Evolutionary conservation across 2,329 filamentous ascomycete species (phyloP), one percentile per base, ranked within the genome.

Genomic region (Cordyceps militaris): DNA sequence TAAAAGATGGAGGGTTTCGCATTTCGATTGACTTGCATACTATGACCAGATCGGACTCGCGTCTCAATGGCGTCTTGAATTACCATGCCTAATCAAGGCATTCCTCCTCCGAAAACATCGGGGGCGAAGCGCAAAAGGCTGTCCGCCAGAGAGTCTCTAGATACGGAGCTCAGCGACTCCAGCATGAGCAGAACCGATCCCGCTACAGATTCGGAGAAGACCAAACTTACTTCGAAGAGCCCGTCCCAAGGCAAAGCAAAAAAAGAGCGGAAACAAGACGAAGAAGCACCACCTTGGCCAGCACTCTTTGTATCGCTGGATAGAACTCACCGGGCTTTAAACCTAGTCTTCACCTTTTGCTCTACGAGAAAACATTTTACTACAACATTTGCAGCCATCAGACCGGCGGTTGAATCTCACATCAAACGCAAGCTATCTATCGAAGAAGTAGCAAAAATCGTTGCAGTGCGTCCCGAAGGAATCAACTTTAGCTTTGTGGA

Each of bases 341-440:
- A 96, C 65, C 75, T 97, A 1, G 91, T 97, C 1, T 96, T 91
- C 66, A 97, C 94, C 0, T 97, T 99, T 68, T 96, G 91, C 74
- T 94, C 86, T 68, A 93, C 93, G 1, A 85, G 94, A 47, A 97
- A 96, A 69, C 89, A 97, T 66, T 80, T 97, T 28, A 86, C 89
- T 0, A 97, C 94, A 0, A 97, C 93, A 0, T 91, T 97, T 63
- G 88, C 94, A 16, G 96, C 88, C 6, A 88, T 99, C 48, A 91
- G 86, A 64, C 82, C 84, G 9, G 83, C 93, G 0, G 93, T 97
- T 1, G 91, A 97, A 70, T 83, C 82, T 0, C 91, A 97, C 67
- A 91, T 85, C 60, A 86, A 88, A 65, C 80, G 83, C 24, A 76
- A 84, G 19, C 72, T 99, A 43, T 77, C 77, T 0, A 74, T 94